Conservation (phyloP, 2,329 filamentous ascomycete species). For the Aspergillus felis region DNA sequence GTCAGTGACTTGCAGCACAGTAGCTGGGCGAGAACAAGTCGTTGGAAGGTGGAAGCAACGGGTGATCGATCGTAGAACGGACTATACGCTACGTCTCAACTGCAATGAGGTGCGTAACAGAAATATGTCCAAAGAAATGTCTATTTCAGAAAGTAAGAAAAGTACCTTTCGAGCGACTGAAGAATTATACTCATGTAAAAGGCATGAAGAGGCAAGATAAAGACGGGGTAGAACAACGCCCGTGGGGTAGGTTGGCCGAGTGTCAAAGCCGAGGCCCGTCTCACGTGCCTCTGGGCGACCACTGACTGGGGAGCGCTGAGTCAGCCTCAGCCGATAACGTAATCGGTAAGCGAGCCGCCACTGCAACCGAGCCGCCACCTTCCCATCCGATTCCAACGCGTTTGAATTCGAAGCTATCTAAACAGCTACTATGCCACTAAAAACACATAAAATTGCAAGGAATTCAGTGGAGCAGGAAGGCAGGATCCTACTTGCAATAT, state of each 20-base stretch:
- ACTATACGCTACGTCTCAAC: background rate
- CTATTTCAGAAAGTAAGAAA: background rate
- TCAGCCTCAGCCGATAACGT: constrained; percentile 19
- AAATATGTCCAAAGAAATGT: background rate
- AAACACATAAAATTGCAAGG: too few species aligned
- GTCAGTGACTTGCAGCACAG: background rate
- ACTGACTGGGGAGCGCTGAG: constrained; percentile 10
- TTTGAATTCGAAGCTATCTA: too few species aligned
- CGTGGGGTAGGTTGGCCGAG: constrained; percentile 13
- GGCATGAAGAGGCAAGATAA: background rate
- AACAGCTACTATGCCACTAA: too few species aligned
- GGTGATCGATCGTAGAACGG: background rate
- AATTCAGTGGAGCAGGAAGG: too few species aligned
- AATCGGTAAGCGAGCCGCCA: too few species aligned
- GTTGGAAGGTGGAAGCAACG: background rate
- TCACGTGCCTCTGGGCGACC: constrained; percentile 18
- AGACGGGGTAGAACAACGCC: constrained; percentile 3
- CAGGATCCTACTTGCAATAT: too few species aligned
- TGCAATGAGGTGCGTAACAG: background rate
- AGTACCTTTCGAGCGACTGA: background rate
- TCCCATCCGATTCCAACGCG: too few species aligned
- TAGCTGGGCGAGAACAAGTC: background rate
- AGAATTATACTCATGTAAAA: background rate
- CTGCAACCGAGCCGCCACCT: too few species aligned
- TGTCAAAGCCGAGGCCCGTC: constrained; percentile 16